Conservation (phyloP, 1,284 basidiomycete genomes). For the Trametes polyzona region DNA sequence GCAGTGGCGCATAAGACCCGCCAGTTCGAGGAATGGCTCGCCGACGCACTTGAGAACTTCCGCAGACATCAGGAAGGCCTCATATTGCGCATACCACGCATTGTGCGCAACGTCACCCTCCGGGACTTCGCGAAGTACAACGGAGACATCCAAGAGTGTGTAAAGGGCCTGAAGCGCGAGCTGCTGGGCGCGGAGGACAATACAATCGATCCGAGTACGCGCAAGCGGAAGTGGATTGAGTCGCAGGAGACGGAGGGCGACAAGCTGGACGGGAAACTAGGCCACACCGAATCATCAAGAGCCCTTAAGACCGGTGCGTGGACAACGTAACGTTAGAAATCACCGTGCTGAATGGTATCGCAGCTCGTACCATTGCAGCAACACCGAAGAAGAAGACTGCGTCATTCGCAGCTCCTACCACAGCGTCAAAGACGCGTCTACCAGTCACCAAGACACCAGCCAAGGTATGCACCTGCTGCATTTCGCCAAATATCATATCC, state of each 20-base stretch:
- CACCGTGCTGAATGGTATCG: slow-evolving; percentile 1
- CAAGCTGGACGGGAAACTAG: slow-evolving; percentile 35
- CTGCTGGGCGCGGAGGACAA: slow-evolving; percentile 43
- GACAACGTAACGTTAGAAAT: not conserved
- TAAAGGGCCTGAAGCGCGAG: slow-evolving; percentile 67
- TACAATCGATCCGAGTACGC: slow-evolving; percentile 65
- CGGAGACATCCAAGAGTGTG: slow-evolving; percentile 69
- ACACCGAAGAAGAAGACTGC: slow-evolving; percentile 60
- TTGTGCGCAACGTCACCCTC: slow-evolving; percentile 71
- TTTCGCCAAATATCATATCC: not conserved
- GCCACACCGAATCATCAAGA: slow-evolving; percentile 47
- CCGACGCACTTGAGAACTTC: slow-evolving; percentile 72
- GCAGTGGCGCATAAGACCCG: slow-evolving; percentile 70
- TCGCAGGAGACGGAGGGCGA: slow-evolving; percentile 57
- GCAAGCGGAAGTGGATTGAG: slow-evolving; percentile 76
- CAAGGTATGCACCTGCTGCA: slow-evolving; percentile 47
- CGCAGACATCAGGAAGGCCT: slow-evolving; percentile 70
- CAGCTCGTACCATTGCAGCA: slow-evolving; percentile 55
- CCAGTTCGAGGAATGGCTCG: slow-evolving; percentile 73
- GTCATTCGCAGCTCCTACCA: slow-evolving; percentile 51
- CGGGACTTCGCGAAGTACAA: slow-evolving; percentile 79
- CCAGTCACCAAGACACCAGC: slow-evolving; percentile 50
- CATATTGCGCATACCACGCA: slow-evolving; percentile 73
- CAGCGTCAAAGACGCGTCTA: slow-evolving; percentile 49
- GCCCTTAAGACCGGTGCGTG: slow-evolving; percentile 62